Evolutionary conservation across 306 rosid genomes (phyloP).

Genomic region (Urtica urens): DNA sequence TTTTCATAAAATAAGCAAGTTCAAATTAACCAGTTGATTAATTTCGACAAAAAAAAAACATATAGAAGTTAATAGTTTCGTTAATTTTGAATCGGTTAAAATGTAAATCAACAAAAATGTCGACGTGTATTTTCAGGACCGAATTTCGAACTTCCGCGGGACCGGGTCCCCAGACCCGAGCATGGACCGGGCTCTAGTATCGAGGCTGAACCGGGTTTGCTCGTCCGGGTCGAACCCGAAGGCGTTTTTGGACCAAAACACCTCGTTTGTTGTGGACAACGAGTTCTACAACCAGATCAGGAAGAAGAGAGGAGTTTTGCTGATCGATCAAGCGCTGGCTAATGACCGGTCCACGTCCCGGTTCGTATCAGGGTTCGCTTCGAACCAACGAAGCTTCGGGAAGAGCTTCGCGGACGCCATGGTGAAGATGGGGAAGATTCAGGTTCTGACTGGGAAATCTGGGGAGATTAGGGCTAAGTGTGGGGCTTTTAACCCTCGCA

Average conservation of each 20-base stretch:
- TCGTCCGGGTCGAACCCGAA: neutral
- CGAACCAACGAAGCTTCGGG: constrained; percentile 6
- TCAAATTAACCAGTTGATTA: too few species aligned
- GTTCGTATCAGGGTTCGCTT: constrained; percentile 24
- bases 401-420: constrained; percentile 33
- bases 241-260: constrained; percentile 38
- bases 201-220: constrained; percentile 13
- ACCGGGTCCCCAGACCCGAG: constrained; percentile 19
- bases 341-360: constrained; percentile 14
- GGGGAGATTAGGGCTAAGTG: constrained; percentile 46
- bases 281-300: constrained; percentile 23
- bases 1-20: too few species aligned
- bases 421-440: constrained; percentile 26
- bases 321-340: constrained; percentile 38
- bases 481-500: constrained; percentile 26
- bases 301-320: constrained; percentile 28
- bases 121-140: too few species aligned
- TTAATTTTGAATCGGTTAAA: too few species aligned
- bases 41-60: too few species aligned
- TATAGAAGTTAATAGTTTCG: too few species aligned
- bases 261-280: constrained; percentile 31
- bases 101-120: too few species aligned
- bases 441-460: constrained; percentile 21
- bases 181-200: constrained; percentile 31
- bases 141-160: constrained; percentile 20